A percentile compares a stretch with the other conserved stretches of the same genome.
These are phyloP conservation scores for Secale cereale DNA, from an alignment of 176 grass and related monocot genomes.

Conservation along the genomic window DNA sequence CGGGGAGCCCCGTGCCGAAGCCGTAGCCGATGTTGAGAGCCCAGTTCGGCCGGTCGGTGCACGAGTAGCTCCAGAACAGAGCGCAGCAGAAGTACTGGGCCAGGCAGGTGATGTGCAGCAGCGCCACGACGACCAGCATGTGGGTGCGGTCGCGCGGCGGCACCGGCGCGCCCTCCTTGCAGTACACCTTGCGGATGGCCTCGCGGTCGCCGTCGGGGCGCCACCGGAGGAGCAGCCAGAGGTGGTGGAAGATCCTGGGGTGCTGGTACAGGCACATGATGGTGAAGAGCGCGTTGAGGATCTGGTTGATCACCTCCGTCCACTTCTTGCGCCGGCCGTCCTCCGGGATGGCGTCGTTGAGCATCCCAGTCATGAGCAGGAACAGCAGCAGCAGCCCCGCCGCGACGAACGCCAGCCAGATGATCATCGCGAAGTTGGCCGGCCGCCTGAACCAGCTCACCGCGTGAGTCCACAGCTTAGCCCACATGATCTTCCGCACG, in stretches of 20 bases:
- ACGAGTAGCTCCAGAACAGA: constrained; percentile 78
- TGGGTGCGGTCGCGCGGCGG: constrained; percentile 55
- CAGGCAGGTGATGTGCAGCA: constrained; percentile 72
- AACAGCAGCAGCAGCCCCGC: constrained; percentile 53
- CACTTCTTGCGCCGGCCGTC: constrained; percentile 66
- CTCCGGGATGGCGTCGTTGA: constrained; percentile 56
- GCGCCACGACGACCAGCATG: constrained; percentile 52
- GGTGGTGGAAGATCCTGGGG: constrained; percentile 80
- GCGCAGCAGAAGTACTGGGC: constrained; percentile 78
- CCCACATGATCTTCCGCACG: constrained; percentile 64
- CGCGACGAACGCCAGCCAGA: constrained; percentile 62
- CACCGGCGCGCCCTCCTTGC: constrained; percentile 46
- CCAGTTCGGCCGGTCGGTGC: constrained; percentile 55
- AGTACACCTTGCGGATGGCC: constrained; percentile 55
- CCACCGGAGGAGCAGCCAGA: constrained; percentile 77
- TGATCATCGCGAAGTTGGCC: constrained; percentile 69
- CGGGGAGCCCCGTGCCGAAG: constrained; percentile 43
- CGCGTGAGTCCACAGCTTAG: constrained; percentile 43
- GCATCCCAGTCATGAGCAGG: constrained; percentile 67
- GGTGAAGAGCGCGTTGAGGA: constrained; percentile 96
- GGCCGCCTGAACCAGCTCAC: constrained; percentile 80
- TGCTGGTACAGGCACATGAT: constrained; percentile 97
- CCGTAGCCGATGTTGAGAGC: constrained; percentile 73
- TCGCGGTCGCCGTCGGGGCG: constrained; percentile 41
- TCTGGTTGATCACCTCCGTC: constrained; percentile 83